Conservation (phyloP, 2,329 filamentous ascomycete genomes). For the Grosmannia penicillata region DNA sequence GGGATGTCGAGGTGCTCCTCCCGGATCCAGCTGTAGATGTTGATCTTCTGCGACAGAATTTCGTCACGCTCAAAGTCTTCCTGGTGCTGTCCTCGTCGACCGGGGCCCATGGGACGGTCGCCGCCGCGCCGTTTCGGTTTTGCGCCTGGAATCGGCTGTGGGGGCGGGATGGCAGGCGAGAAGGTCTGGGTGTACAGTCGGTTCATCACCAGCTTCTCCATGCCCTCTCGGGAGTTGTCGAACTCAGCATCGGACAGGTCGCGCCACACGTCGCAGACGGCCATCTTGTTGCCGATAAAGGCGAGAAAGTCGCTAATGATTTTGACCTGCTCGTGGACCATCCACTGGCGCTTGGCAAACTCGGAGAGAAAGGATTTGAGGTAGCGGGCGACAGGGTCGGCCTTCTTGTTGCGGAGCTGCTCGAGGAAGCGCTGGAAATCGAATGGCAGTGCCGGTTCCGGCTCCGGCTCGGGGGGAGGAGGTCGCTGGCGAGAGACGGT, state of each 20-base stretch:
- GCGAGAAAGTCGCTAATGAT: conserved; percentile 93
- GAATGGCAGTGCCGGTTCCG: conserved; percentile 77
- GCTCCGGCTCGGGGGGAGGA: conserved; percentile 58
- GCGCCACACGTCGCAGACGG: conserved; percentile 88
- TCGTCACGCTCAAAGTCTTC: conserved; percentile 96
- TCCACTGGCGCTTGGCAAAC: conserved; percentile 97
- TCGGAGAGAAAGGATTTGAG: conserved; percentile 87
- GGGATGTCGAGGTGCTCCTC: conserved; percentile 92
- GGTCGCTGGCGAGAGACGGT: conserved; percentile 40
- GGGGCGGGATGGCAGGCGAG: conserved; percentile 77
- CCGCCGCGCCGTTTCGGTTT: conserved; percentile 54
- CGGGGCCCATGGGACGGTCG: conserved; percentile 58
- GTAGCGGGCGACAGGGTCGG: conserved; percentile 94
- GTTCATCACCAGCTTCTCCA: conserved; percentile 99
- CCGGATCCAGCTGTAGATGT: conserved; percentile 88
- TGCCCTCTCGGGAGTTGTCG: conserved; percentile 93
- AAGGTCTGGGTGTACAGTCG: conserved; percentile 91
- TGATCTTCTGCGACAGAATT: conserved; percentile 89
- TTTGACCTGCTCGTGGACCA: conserved; percentile 98
- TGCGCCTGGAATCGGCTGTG: conserved; percentile 55
- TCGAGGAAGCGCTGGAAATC: conserved; percentile 97
- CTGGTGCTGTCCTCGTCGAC: conserved; percentile 88
- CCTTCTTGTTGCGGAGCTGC: conserved; percentile 87
- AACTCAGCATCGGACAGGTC: conserved; percentile 94
- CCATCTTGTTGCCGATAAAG: conserved; percentile 98